These are phyloP conservation scores for Trichoderma asperelloides DNA, from an alignment of 495 filamentous ascomycete species.

Conservation along the genomic window DNA sequence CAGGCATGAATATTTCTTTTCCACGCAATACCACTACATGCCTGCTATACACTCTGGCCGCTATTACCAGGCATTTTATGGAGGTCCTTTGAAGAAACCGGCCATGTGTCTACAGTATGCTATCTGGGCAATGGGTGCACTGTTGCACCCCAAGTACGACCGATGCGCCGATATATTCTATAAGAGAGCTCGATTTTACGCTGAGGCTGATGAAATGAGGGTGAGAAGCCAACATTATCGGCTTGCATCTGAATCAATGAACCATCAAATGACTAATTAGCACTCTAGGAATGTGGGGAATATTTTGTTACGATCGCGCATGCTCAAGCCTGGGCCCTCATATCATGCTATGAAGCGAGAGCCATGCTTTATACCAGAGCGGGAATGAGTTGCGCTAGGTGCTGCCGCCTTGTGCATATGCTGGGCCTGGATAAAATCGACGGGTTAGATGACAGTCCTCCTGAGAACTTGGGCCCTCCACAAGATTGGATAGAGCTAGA, in stretches of 20 bases:
- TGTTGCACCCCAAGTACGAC: constrained; percentile 29
- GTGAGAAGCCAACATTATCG: constrained; percentile 14
- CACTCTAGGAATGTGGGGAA: constrained; percentile 28
- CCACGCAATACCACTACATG: constrained; percentile 24
- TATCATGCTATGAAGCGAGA: constrained; percentile 35
- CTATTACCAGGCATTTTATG: constrained; percentile 34
- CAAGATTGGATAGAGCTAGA: constrained; percentile 40
- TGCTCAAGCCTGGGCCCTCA: constrained; percentile 37
- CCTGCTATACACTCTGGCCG: constrained; percentile 32
- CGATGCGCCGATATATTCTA: constrained; percentile 36
- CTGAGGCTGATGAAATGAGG: constrained; percentile 40
- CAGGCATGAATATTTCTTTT: constrained; percentile 35
- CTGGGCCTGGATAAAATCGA: constrained; percentile 42
- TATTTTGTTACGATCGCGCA: constrained; percentile 38
- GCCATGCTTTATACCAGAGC: constrained; percentile 35
- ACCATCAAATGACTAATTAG: not conserved
- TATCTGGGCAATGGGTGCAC: constrained; percentile 36
- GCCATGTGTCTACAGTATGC: constrained; percentile 43
- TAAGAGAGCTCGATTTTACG: constrained; percentile 34
- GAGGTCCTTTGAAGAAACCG: constrained; percentile 33
- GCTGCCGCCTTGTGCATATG: constrained; percentile 34
- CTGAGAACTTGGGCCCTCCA: constrained; percentile 28
- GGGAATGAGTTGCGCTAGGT: constrained; percentile 33
- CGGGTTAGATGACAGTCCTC: constrained; percentile 23
- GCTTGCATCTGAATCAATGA: not conserved